Base-by-base conservation (phyloP, 2,329 filamentous ascomycete genomes). In the Curvularia eragrostidis region DNA sequence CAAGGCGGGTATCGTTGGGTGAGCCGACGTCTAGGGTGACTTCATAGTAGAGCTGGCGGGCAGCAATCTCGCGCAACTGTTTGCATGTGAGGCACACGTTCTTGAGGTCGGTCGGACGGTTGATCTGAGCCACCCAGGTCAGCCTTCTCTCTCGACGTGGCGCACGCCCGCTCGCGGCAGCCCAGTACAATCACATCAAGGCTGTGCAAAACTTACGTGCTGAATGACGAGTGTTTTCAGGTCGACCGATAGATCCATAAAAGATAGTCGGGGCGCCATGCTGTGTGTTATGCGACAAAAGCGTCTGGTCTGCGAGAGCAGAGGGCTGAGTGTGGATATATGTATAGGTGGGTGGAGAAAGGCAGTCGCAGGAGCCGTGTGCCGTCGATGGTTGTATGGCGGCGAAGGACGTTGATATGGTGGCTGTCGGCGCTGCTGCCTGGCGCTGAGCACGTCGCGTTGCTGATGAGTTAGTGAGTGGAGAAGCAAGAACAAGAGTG, bases 11-110 rank as follows among this genome's bases (percentile, higher is more conserved):
- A 58, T 83, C 81, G 51, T 76, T 78, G 21, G 74, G 57, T 30
- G 75, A 76, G 46, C 81, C 81, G 19, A 83, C 73, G 48, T 82
- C 80, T 55, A 83, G 77, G 15, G 75, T 74, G 58, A 83, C 78
- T 59, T 79, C 75, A 58, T 77, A 71, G 67, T 83, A 83, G 30
- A 83, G 76, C 47, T 73, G 70, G 53, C 78, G 79, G 43, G 78
- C 79, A 47, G 79, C 75, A 64, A 82, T 77, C 30, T 80, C 70
- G 67, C 81, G 80, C 19, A 82, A 71, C 55, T 81, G 75, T 56
- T 80, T 80, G 70, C 76, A 80, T 6, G 78, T 75, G 36, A 83
- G 78, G 60, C 80, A 83, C 43, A 82, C 68, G 53, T 75, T 79
- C 59, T 79, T 78, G 65, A 82, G 78, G 59, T 83, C 79, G 56